Evolutionary conservation across 805 yeast genomes (phyloP).

Genomic region (Zygoascus biomembranicola): DNA sequence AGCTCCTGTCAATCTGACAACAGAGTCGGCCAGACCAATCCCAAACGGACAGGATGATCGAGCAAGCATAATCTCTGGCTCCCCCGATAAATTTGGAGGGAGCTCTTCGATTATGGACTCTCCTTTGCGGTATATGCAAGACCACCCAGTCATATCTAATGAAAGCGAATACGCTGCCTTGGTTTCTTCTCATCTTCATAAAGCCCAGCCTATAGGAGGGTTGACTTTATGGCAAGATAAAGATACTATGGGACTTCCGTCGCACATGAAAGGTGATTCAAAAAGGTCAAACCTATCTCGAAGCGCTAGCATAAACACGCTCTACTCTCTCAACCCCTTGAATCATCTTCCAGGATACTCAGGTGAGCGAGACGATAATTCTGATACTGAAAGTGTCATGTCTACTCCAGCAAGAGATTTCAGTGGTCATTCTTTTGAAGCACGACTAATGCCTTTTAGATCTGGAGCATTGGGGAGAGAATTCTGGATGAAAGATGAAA

Average conservation of each 20-base stretch:
- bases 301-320: conserved; percentile 15
- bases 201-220: background rate
- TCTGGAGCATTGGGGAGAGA: conserved; percentile 46
- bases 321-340: conserved; percentile 14
- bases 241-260: background rate
- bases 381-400: conserved; percentile 21
- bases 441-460: background rate
- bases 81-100: background rate
- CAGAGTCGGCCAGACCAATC: background rate
- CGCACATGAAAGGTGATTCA: background rate
- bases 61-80: background rate
- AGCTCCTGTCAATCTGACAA: background rate
- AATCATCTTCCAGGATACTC: conserved; percentile 20
- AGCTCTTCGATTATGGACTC: background rate
- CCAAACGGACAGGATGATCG: background rate
- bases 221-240: background rate
- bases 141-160: background rate
- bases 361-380: conserved; percentile 16
- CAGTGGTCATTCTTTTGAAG: conserved; percentile 1
- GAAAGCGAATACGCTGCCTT: background rate
- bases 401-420: conserved; percentile 11
- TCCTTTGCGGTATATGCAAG: conserved; percentile 1
- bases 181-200: background rate
- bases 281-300: conserved; percentile 9
- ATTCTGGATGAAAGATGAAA: conserved; percentile 95